Base-by-base conservation (phyloP, 345 rosid genomes). In the Hibiscus mutabilis region DNA sequence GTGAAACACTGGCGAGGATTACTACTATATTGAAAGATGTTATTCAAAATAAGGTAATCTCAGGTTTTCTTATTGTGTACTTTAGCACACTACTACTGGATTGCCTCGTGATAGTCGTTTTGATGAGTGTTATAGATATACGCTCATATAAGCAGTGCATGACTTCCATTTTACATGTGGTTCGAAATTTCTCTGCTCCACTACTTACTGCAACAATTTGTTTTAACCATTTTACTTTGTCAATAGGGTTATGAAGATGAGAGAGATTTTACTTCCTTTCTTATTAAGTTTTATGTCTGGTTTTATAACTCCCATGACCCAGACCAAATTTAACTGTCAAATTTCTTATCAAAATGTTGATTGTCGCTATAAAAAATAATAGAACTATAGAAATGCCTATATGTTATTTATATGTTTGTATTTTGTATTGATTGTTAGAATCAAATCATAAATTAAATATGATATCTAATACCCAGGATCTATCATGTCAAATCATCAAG, bases 11-110 rank as follows among this genome's bases (percentile, higher is more conserved):
- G 64, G 78, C 90, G 15, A 96, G 95, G 84, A 96, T 96, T 72
- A 96, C 97, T 55, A 83, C 92, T 24, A 87, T 96, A 70, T 70
- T 96, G 83, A 96, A 92, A 81, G 99, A 91, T 77, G 96, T 96
- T 63, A 92, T 96, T 66, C 98, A 92, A 85, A 96, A 96, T 84
- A 96, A 96, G 98, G 99, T 96, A 82, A 69, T 68, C 0, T 29
- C 4, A 55, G 13, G 2, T 62, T 55, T 24, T 62, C 42, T 49
- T 33, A 15, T 64, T 70, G 25, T 52, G 13, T 14, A 49, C 15
- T 12, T 33, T 61, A 74, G 40, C 8, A 2, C 11, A n/a, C 37
- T 24, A 13, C 67, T 59, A 16, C 40, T 31, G 31, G 2, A 27
- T 27, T 49, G 70, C 47, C 67, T 59, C 19, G 1, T 57, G 60